Percentiles rank a stretch among this genome's conserved stretches.
These are phyloP conservation scores for Leishmania guyanensis DNA, from an alignment of 208 protist species.

Conservation along the genomic window DNA sequence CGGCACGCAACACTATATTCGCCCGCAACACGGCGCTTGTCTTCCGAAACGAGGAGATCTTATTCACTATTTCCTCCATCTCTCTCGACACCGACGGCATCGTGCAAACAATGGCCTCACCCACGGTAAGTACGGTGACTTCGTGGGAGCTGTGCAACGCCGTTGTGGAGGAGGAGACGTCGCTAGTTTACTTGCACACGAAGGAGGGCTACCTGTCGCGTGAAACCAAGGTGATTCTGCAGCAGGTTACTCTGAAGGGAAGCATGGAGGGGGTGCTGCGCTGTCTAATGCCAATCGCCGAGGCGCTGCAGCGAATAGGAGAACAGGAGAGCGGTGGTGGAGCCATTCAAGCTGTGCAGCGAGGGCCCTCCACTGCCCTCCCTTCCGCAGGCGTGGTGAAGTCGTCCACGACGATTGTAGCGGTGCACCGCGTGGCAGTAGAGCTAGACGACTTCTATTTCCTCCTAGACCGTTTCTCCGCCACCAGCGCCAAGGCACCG, in stretches of 20 bases:
- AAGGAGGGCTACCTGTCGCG: slow-evolving; percentile 12
- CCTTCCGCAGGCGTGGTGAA: slow-evolving; percentile 1
- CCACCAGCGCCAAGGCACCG: slow-evolving; percentile 26
- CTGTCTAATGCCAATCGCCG: slow-evolving; percentile 29
- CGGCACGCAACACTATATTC: slow-evolving; percentile 34
- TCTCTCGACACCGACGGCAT: slow-evolving; percentile 28
- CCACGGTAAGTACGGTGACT: slow-evolving; percentile 13
- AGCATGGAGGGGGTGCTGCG: slow-evolving; percentile 27
- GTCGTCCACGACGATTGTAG: slow-evolving; percentile 17
- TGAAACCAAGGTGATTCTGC: slow-evolving; percentile 20
- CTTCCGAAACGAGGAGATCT: slow-evolving; percentile 37
- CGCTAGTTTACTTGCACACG: slow-evolving; percentile 26
- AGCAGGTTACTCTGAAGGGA: slow-evolving; percentile 17
- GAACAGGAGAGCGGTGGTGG: slow-evolving; percentile 16
- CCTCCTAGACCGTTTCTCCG: slow-evolving; percentile 31
- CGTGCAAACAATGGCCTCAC: slow-evolving; percentile 19
- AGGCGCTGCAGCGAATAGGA: slow-evolving; percentile 29
- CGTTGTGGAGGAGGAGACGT: slow-evolving; percentile 12
- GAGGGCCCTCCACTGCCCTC: not conserved
- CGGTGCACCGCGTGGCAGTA: slow-evolving; percentile 16
- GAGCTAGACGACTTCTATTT: slow-evolving; percentile 25
- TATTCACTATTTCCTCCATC: slow-evolving; percentile 34
- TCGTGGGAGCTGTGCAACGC: slow-evolving; percentile 19
- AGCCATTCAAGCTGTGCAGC: slow-evolving; percentile 2
- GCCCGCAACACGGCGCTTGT: slow-evolving; percentile 28